Base-by-base conservation (phyloP, 495 filamentous ascomycete species). In the Hypomontagnella monticulosa region DNA sequence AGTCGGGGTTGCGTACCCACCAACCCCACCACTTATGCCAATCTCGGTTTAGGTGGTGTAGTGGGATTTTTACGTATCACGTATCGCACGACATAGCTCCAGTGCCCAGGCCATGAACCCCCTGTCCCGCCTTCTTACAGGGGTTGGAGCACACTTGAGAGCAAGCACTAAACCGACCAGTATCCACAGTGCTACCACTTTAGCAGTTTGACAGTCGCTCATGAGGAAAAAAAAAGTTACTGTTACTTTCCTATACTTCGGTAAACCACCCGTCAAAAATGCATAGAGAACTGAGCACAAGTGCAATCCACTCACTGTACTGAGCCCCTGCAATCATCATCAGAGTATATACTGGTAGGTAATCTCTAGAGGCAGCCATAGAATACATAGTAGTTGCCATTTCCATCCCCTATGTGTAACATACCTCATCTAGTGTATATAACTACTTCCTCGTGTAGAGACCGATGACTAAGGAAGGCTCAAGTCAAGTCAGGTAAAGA, bases 41-140 rank as follows among this genome's bases (percentile, higher is more conserved):
- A 46, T 50, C 52, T 18, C 4, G 53, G 49, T 19, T 30, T 63
- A 69, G 60, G 40, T 63, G 60, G 40, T 18, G 18, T 56, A 60
- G 66, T 69, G 66, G 66, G 60, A 69, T 69, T 69, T 67, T 63
- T 63, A 63, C 65, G 65, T 59, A 63, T 68, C 65, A 61, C 65
- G 48, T 63, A 68, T 68, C 65, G 65, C 65, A 68, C 65, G 54
- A 63, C 65, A 68, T 67, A 63, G 53, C 65, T 68, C 42, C 59
- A 68, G 47, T 18, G 53, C 59, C 59, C 58, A 63, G 65, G 51
- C 53, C 53, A 38, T 67, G 12, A 48, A 52, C 53, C 64, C 64
- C 64, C 64, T 67, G 64, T 67, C 53, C 58, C 57, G 63, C 57
- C 33, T 49, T 33, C 37, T 20, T 47, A 10, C 37, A 61, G 43